Conservation (phyloP, 305 asterid genomes). For the Fraxinus platypoda region DNA sequence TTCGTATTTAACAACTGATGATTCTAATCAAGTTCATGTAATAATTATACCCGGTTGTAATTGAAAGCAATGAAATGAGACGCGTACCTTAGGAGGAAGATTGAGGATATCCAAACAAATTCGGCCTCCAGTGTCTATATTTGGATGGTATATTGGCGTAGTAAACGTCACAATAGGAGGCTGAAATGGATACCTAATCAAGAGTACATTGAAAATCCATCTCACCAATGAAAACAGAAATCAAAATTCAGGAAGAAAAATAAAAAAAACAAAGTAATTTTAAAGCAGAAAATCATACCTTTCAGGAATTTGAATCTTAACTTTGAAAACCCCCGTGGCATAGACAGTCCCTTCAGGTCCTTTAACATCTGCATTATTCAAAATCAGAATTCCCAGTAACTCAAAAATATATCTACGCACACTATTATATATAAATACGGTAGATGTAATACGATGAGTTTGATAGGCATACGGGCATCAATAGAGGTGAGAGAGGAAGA, state of each 20-base stretch:
- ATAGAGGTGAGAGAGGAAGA: slow-evolving; percentile 54
- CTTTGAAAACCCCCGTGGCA: slow-evolving; percentile 61
- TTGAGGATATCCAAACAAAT: slow-evolving; percentile 91
- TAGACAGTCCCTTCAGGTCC: slow-evolving; percentile 82
- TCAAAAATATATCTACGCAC: not conserved
- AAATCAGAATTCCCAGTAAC: not conserved
- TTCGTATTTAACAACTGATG: not conserved
- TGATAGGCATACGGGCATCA: slow-evolving; percentile 45
- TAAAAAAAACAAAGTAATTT: not conserved
- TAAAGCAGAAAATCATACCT: slow-evolving; percentile 35
- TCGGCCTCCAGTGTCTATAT: slow-evolving; percentile 82
- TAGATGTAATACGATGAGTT: not conserved
- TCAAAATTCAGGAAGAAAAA: not conserved
- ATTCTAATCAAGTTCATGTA: not conserved
- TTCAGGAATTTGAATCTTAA: slow-evolving; percentile 73
- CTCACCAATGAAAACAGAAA: not conserved
- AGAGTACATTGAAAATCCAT: slow-evolving; percentile 13
- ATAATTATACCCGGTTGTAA: not conserved
- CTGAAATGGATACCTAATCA: slow-evolving; percentile 76
- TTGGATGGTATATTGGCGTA: slow-evolving; percentile 82
- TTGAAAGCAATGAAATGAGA: not conserved
- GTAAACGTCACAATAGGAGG: slow-evolving; percentile 78
- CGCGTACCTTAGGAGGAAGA: slow-evolving; percentile 81
- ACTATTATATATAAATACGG: not conserved
- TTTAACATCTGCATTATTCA: slow-evolving; percentile 44